These are phyloP conservation scores for Yamadazyma phyllophila DNA, from an alignment of 805 yeast species.

Conservation along the genomic window DNA sequence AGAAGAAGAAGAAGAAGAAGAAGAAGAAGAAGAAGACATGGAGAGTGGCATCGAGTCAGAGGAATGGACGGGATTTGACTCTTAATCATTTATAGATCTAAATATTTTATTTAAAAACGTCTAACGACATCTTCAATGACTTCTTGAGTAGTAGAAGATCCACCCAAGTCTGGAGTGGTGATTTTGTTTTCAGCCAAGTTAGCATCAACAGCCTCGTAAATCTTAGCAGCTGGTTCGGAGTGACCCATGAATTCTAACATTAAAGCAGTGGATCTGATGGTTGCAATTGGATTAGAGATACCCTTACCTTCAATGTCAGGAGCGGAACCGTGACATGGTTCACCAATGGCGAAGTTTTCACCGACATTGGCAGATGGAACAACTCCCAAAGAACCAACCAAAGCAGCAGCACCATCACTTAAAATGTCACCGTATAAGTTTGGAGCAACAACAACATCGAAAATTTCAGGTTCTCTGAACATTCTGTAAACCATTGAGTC, in stretches of 20 bases:
- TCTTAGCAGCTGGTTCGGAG: conserved; percentile 84
- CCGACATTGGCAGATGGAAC: conserved; percentile 99
- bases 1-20: background rate
- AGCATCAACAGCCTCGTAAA: conserved; percentile 92
- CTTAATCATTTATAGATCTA: background rate
- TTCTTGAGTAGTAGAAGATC: conserved; percentile 79
- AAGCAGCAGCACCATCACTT: conserved; percentile 97
- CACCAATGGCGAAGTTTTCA: conserved; percentile 93
- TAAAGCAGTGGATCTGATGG: conserved; percentile 95
- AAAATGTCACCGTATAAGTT: conserved; percentile 96
- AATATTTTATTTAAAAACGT: conserved; percentile 26
- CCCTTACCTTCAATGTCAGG: conserved; percentile 98
- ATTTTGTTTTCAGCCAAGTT: conserved; percentile 75
- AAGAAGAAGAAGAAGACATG: background rate
- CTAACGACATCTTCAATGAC: conserved; percentile 80
- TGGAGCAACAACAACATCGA: conserved; percentile 98
- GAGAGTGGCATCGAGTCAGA: too few relatives aligned
- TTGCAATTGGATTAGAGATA: conserved; percentile 94
- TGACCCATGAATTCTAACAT: conserved; percentile 95
- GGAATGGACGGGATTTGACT: conserved; percentile 17
- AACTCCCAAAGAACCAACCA: conserved; percentile 96
- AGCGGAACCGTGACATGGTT: conserved; percentile 99
- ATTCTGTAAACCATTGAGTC: conserved; percentile 99
- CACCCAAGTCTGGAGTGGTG: conserved; percentile 95
- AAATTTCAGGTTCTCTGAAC: conserved; percentile 97